Percentiles rank a stretch among this genome's conserved stretches.
Conservation (phyloP, 225 moss, liverwort and hornwort genomes). For the Ulota crispa region DNA sequence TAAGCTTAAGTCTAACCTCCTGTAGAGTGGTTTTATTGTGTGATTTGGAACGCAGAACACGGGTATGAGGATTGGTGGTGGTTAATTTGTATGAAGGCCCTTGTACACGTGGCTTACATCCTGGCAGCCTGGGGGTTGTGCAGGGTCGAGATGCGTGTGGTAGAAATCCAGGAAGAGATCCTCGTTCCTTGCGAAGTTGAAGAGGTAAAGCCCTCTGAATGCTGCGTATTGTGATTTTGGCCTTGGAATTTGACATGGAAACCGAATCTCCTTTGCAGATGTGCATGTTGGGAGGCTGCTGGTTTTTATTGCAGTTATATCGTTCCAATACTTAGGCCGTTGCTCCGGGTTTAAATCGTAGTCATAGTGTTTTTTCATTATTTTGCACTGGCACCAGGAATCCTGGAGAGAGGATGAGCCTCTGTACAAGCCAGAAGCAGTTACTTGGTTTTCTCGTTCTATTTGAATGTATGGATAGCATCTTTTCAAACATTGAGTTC, state of each 20-base stretch:
- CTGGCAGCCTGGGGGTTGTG: constrained; percentile 72
- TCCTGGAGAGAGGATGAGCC: neutral
- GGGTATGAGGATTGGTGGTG: neutral
- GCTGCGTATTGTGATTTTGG: neutral
- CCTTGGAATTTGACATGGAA: neutral
- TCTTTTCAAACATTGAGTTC: too few species aligned
- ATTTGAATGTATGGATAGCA: too few species aligned
- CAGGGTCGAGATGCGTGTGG: constrained; percentile 79
- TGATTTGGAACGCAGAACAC: neutral
- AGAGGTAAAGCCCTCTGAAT: constrained; percentile 66
- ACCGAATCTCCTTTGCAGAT: neutral
- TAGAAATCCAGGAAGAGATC: constrained; percentile 82
- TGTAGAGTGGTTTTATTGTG: neutral
- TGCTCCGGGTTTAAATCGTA: neutral
- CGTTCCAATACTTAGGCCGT: neutral
- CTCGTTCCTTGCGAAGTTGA: constrained; percentile 75
- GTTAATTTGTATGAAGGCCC: neutral
- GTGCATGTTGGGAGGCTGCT: neutral
- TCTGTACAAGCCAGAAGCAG: neutral
- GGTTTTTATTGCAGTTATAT: neutral
- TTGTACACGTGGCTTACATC: constrained; percentile 58
- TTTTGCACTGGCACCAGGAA: neutral
- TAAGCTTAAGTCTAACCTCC: neutral
- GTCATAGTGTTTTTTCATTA: neutral
- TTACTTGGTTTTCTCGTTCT: neutral